These are phyloP conservation scores for Camellia oleifera DNA, from an alignment of 179 eudicot species.

Conservation along the genomic window DNA sequence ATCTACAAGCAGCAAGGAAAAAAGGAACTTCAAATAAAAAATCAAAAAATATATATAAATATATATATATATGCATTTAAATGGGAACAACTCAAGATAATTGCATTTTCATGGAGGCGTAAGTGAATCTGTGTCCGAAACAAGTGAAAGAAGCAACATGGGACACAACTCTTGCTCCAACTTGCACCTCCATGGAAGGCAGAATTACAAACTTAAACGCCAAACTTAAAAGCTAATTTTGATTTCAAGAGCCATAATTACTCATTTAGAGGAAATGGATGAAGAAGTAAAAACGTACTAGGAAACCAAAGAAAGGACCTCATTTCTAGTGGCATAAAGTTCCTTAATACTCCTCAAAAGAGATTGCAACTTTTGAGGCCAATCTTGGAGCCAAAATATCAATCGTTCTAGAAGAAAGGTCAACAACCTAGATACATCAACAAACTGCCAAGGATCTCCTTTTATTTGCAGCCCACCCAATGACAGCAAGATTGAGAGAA, in stretches of 20 bases:
- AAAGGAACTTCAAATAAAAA: background rate
- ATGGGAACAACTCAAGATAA: no score
- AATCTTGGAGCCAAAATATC: constrained; percentile 4
- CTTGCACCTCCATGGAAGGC: background rate
- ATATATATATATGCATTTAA: no score
- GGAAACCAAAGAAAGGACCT: background rate
- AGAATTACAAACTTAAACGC: background rate
- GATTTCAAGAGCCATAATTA: background rate
- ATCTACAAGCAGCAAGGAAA: constrained; percentile 41
- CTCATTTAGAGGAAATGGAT: background rate
- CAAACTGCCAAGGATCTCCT: background rate
- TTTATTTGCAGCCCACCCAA: background rate
- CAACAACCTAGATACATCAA: constrained; percentile 3
- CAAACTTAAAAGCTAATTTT: background rate
- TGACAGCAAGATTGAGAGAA: background rate
- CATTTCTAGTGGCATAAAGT: background rate
- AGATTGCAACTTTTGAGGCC: background rate
- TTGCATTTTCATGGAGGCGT: no score
- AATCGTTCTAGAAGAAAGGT: background rate
- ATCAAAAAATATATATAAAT: background rate
- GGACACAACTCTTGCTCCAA: no score
- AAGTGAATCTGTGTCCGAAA: no score
- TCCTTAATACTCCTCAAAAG: background rate
- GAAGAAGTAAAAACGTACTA: background rate
- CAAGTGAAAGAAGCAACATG: no score